phyloP scores from a whole-genome alignment of 176 grass and related monocot species.

The Triticum dicoccoides region DNA sequence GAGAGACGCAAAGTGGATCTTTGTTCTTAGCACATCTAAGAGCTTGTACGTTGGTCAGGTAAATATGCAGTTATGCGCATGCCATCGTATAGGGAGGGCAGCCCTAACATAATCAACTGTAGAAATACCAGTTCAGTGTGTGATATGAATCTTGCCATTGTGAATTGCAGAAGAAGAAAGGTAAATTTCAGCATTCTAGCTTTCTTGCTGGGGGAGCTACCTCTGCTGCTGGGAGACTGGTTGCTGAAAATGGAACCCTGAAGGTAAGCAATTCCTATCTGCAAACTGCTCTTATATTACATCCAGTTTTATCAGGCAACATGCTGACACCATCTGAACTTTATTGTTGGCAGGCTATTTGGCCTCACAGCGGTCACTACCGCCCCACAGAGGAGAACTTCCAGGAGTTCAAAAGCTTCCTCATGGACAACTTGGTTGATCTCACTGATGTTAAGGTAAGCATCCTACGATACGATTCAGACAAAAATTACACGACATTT shows the following conservation, averaged over 20 bases:
- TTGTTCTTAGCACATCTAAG: constrained; percentile 88
- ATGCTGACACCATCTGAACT: constrained; percentile 9
- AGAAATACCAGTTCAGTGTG: not conserved
- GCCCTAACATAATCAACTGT: not conserved
- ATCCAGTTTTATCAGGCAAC: not conserved
- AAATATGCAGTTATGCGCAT: constrained; percentile 22
- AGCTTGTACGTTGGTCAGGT: constrained; percentile 85
- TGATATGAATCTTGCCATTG: not conserved
- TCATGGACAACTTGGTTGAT: constrained; percentile 73
- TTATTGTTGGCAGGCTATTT: constrained; percentile 64
- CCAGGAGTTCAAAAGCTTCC: constrained; percentile 79
- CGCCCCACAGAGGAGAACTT: constrained; percentile 88
- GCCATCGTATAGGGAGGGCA: not conserved
- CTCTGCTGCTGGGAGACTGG: constrained; percentile 81
- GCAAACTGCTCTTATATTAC: not conserved
- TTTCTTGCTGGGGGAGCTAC: constrained; percentile 91
- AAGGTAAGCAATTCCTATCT: constrained; percentile 40
- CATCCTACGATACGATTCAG: not conserved
- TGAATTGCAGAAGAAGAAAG: constrained; percentile 85
- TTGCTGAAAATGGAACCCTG: constrained; percentile 70
- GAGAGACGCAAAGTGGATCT: constrained; percentile 86
- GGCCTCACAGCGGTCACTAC: constrained; percentile 94
- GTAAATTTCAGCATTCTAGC: constrained; percentile 97
- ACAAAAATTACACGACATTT: not conserved
- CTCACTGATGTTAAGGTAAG: constrained; percentile 82